These are phyloP conservation scores for Coemansia sp. DNA, from an alignment of 192 early-diverging fungal species.

Conservation along the genomic window DNA sequence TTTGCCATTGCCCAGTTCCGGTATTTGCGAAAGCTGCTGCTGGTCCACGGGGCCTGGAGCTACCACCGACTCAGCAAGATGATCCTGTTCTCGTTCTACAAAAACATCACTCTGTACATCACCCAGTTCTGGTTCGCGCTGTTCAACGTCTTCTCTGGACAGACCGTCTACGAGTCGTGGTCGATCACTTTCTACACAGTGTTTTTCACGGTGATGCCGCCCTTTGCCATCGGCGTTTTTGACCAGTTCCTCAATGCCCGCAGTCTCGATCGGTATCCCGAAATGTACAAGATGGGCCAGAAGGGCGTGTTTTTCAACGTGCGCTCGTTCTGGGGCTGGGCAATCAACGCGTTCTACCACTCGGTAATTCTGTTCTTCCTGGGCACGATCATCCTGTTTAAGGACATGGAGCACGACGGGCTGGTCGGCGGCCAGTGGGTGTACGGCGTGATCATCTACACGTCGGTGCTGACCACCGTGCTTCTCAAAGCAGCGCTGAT, in stretches of 20 bases:
- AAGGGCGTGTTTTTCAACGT: conserved; percentile 77
- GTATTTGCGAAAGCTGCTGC: conserved; percentile 89
- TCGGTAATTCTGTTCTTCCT: conserved; percentile 81
- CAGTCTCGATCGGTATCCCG: conserved; percentile 95
- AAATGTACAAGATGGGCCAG: conserved; percentile 88
- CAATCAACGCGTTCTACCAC: conserved; percentile 90
- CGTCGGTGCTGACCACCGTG: conserved; percentile 84
- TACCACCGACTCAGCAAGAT: conserved; percentile 94
- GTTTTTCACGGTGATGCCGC: conserved; percentile 92
- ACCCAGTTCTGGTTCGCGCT: conserved; percentile 97
- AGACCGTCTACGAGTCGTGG: conserved; percentile 99
- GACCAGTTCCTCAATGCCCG: conserved; percentile 93
- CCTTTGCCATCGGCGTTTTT: conserved; percentile 96
- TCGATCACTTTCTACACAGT: conserved; percentile 94
- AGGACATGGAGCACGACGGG: conserved; percentile 71
- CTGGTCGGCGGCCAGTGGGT: conserved; percentile 84
- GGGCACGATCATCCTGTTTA: conserved; percentile 65
- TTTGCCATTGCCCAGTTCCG: conserved; percentile 99
- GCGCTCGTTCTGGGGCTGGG: conserved; percentile 89
- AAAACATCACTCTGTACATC: conserved; percentile 97
- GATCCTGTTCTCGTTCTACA: conserved; percentile 98
- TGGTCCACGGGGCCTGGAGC: conserved; percentile 97
- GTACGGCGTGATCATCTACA: conserved; percentile 87
- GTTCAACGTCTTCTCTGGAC: conserved; percentile 94
- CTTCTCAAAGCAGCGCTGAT: conserved; percentile 90